Evolutionary conservation across 2,329 filamentous ascomycete species (phyloP), one percentile per base, ranked within the genome.

Genomic region (Fusarium sublunatum): DNA sequence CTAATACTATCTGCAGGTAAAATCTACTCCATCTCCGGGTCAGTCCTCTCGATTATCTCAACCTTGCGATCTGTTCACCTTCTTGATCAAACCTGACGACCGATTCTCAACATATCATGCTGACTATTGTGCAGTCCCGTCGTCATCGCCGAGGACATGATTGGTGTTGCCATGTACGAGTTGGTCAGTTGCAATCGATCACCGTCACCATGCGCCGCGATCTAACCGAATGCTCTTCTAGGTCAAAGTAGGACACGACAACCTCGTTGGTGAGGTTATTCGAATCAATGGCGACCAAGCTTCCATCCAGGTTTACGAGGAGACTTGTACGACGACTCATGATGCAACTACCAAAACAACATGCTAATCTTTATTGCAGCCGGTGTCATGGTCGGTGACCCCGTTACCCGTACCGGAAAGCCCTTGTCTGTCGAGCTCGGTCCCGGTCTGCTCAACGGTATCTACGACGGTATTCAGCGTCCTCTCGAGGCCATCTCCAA

Each of bases 81-180:
- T 44, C 44, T 39, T 43, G 40, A 31, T 32, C 54, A 52, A 59
- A 46, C 39, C 29, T 35, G 11, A 34, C 55, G 19, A 15, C 56
- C 26, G 15, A 11, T 45, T 24, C 11, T 31, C 43, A 40, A 47
- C 22, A 57, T 53, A 38, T 40, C 38, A 44, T 56, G 46, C 78
- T 81, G 72, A 82, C 65, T 45, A 29, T 52, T 40, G 24, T 44
- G 39, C 67, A 89, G 91, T 70, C 95, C 95, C 75, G 95, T 99
- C 83, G 90, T 99, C 73, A 87, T 99, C 71, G 95, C 94, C 76
- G 94, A 98, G 83, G 89, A 97, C 80, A 97, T 99, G 93, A 92
- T 94, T 75, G 95, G 95, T 78, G 95, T 95, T 86, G 93, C 95
- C 79, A 99, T 99, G 95, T 97, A 98, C 88, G 95, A 99, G 83